A percentile compares a stretch with the other conserved stretches of the same genome.
Evolutionary conservation across 2,329 filamentous ascomycete genomes (phyloP).

Genomic region (Colletotrichum endophyticum): DNA sequence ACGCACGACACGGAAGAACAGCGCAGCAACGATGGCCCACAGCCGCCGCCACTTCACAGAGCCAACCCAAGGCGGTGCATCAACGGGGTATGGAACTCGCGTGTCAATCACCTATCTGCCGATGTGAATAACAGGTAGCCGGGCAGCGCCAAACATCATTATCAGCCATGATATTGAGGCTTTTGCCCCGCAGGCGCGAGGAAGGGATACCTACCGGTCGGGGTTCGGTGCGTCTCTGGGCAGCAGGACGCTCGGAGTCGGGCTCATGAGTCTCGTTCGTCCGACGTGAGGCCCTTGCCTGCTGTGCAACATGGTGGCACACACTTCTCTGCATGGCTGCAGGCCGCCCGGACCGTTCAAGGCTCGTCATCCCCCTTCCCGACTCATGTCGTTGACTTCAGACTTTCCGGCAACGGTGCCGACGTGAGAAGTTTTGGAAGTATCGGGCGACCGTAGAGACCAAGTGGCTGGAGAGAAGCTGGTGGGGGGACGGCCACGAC

Average conservation of each 20-base stretch:
- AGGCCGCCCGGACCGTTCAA: background rate
- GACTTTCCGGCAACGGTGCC: background rate
- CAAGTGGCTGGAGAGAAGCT: background rate
- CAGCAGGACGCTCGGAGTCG: background rate
- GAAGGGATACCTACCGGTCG: background rate
- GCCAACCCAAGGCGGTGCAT: background rate
- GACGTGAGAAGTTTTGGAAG: conserved; percentile 2
- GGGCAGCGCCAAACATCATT: background rate
- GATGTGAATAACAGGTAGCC: background rate
- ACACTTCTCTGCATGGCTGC: background rate
- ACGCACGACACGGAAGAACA: background rate
- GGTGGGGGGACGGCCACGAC: background rate
- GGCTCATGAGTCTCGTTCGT: conserved; percentile 6
- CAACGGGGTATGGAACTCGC: background rate
- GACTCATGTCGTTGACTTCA: conserved; percentile 2
- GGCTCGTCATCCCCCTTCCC: background rate
- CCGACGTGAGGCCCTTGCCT: background rate
- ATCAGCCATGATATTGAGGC: background rate
- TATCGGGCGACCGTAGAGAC: background rate
- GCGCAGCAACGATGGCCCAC: background rate
- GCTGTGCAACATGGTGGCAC: background rate
- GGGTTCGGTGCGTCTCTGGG: background rate
- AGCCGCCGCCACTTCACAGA: background rate
- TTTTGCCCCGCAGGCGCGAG: background rate
- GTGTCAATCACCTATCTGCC: background rate